Evolutionary conservation across 164 flowering plant genomes (phyloP).

Genomic region (Vitis labrusca): DNA sequence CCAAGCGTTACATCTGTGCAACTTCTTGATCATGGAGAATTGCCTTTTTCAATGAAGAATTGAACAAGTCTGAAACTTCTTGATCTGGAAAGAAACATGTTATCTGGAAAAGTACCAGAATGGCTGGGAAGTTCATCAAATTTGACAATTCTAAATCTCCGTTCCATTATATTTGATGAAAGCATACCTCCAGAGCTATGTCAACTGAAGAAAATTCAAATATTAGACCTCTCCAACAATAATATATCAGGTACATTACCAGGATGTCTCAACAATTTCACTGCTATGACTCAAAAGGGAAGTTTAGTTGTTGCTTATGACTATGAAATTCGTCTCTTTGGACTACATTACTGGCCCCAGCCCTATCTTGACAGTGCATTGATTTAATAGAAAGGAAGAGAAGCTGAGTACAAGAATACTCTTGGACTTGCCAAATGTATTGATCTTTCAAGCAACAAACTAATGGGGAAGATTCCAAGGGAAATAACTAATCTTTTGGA

Average conservation of each 20-base stretch:
- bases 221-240: constrained; percentile 32
- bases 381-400: constrained; percentile 17
- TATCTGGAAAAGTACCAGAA: constrained; percentile 7
- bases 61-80: not conserved
- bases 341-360: too few species aligned
- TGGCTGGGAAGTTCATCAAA: constrained; percentile 18
- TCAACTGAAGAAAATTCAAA: not conserved
- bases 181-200: constrained; percentile 21
- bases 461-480: constrained; percentile 25
- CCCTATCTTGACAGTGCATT: not conserved
- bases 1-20: constrained; percentile 7
- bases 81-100: constrained; percentile 12
- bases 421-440: constrained; percentile 10
- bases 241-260: constrained; percentile 27
- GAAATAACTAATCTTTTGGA: constrained; percentile 4
- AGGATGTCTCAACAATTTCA: constrained; percentile 22
- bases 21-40: constrained; percentile 6
- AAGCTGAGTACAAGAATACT: not conserved
- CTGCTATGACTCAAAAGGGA: constrained; percentile 4
- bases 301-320: not conserved
- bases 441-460: constrained; percentile 26
- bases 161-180: constrained; percentile 18
- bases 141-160: constrained; percentile 9
- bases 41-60: constrained; percentile 11
- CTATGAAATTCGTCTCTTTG: too few species aligned